phyloP scores from a whole-genome alignment of 2,329 filamentous ascomycete genomes.

The Huntiella moniliformis region DNA sequence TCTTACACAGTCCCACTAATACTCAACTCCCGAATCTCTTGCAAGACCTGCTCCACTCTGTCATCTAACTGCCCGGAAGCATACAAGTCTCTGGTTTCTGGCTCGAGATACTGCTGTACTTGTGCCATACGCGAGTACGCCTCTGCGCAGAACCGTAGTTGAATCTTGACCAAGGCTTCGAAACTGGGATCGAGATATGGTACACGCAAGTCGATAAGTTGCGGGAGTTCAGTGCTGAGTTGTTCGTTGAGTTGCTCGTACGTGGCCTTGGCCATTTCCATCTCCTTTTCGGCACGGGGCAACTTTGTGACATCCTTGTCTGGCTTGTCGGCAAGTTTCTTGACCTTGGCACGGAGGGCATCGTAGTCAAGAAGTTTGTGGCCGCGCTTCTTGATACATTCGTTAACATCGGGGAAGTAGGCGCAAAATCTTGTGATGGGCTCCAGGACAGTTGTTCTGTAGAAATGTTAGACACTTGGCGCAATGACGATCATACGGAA shows the following conservation, averaged over 20 bases:
- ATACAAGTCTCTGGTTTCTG: conserved; percentile 90
- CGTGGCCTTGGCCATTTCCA: conserved; percentile 77
- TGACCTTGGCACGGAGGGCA: conserved; percentile 83
- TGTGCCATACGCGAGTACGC: conserved; percentile 97
- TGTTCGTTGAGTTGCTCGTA: conserved; percentile 98
- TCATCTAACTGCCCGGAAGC: conserved; percentile 82
- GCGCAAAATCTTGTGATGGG: conserved; percentile 92
- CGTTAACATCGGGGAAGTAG: conserved; percentile 97
- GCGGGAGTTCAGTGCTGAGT: conserved; percentile 76
- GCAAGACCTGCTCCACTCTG: conserved; percentile 82
- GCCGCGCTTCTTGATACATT: conserved; percentile 98
- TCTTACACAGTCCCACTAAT: conserved; percentile 53
- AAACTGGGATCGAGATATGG: conserved; percentile 95
- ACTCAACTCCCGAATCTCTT: conserved; percentile 91
- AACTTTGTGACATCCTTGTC: conserved; percentile 97
- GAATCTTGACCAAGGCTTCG: conserved; percentile 96
- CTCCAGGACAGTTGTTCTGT: conserved; percentile 74
- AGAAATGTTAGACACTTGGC: conserved; percentile 12
- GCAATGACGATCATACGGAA: neutral
- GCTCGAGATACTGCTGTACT: conserved; percentile 94
- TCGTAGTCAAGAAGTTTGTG: conserved; percentile 99
- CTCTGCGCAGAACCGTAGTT: conserved; percentile 91
- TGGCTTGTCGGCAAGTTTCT: conserved; percentile 91
- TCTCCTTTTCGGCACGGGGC: conserved; percentile 86
- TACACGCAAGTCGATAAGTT: conserved; percentile 89